These are phyloP conservation scores for Mrakia hoshinonis DNA, from an alignment of 768 basidiomycete genomes.

Conservation along the genomic window DNA sequence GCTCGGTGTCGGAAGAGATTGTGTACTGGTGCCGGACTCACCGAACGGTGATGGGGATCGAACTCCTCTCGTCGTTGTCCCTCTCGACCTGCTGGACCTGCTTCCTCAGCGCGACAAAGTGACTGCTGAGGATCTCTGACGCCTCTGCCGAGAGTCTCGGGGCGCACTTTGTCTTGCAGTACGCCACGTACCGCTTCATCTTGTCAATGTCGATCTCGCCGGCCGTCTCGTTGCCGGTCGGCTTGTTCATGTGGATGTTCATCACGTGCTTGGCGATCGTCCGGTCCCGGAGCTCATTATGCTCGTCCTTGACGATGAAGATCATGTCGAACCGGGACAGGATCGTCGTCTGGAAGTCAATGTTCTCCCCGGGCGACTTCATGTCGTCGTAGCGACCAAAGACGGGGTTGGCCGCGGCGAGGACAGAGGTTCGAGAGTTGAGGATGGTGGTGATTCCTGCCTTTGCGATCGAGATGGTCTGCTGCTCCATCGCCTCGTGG, in stretches of 20 bases:
- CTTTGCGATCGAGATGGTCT: conserved; percentile 98
- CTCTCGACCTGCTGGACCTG: conserved; percentile 91
- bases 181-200: conserved; percentile 96
- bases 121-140: conserved; percentile 89
- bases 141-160: conserved; percentile 87
- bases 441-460: conserved; percentile 96
- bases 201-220: conserved; percentile 94
- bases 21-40: conserved; percentile 44
- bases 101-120: conserved; percentile 85
- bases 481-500: conserved; percentile 99
- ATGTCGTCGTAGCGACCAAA: conserved; percentile 97
- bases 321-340: conserved; percentile 99
- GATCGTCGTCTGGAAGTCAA: conserved; percentile 96
- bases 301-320: conserved; percentile 96
- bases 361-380: conserved; percentile 93
- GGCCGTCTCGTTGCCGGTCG: conserved; percentile 57
- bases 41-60: conserved; percentile 97
- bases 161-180: conserved; percentile 94
- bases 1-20: neutral
- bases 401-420: conserved; percentile 95
- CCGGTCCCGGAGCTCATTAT: conserved; percentile 85
- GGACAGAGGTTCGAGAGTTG: conserved; percentile 88
- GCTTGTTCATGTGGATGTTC: conserved; percentile 96
- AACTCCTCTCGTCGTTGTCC: conserved; percentile 94
- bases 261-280: conserved; percentile 95